Evolutionary conservation across 2,329 filamentous ascomycete species (phyloP), one percentile per base, ranked within the genome.

Genomic region (Aphanoascus verrucosus): DNA sequence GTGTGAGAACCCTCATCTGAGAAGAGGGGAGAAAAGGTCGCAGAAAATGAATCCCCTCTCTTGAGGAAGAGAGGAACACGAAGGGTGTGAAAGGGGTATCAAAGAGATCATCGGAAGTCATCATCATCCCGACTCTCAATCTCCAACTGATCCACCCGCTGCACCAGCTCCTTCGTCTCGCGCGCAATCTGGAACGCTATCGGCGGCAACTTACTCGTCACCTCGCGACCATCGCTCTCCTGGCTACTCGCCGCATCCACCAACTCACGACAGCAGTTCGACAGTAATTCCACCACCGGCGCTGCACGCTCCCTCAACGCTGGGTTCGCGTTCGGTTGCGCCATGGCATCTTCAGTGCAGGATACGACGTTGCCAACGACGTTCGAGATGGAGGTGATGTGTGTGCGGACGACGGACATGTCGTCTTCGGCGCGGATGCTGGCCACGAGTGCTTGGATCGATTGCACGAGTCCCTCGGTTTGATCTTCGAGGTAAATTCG

Each of bases 111-210:
- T 50, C 63, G 64, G 53, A 71, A 71, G 45, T 71, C 69, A 46
- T 72, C 70, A 9, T 71, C 69, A 37, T 71, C 62, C n/a, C 57
- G 64, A 9, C 63, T 65, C 14, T 59, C 63, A 23, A 63, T 59
- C 31, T 69, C 63, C 52, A 68, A 60, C 3, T 64, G 62, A 50
- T 78, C 75, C 32, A 77, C 67, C 34, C 72, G 67, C 20, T 74
- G 67, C 9, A 81, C 78, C 56, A 88, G 72, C 65, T 86, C 87
- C 73, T 91, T 93, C 49, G 85, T 86, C 69, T 89, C 85, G 56
- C 85, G 78, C 5, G 86, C 88, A 64, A 91, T 85, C 69, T 88
- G 85, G 68, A 94, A 94, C n/a, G 87, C 87, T 60, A 93, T 82
- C 1, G 87, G 87, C 9, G 87, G 87, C 49, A 94, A 72, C 28